phyloP scores from a whole-genome alignment of 805 yeast genomes.

The Lachancea cidri region DNA sequence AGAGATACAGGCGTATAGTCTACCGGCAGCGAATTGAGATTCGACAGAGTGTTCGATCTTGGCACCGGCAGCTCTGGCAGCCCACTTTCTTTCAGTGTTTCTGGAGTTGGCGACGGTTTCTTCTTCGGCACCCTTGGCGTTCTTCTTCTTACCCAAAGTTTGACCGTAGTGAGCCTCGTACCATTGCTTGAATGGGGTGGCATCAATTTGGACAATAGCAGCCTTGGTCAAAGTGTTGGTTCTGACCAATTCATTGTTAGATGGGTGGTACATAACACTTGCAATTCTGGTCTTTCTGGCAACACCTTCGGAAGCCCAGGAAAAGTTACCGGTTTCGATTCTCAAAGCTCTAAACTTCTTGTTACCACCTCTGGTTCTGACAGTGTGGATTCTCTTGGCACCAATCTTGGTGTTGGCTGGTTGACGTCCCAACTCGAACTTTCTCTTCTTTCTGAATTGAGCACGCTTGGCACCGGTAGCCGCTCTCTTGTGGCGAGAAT shows the following conservation, averaged over 20 bases:
- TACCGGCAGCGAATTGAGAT: slow-evolving; percentile 97
- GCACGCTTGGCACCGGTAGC: slow-evolving; percentile 99
- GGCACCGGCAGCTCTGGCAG: slow-evolving; percentile 82
- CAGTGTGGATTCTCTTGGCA: slow-evolving; percentile 96
- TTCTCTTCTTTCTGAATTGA: slow-evolving; percentile 99
- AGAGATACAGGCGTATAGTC: slow-evolving; percentile 96
- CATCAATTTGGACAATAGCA: slow-evolving; percentile 99
- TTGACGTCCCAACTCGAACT: slow-evolving; percentile 99
- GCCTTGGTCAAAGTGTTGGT: slow-evolving; percentile 99
- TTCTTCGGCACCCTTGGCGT: slow-evolving; percentile 41
- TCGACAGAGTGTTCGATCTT: slow-evolving; percentile 87
- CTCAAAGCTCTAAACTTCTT: slow-evolving; percentile 99
- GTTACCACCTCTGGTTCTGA: slow-evolving; percentile 99
- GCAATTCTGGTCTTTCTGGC: slow-evolving; percentile 98
- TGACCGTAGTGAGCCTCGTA: slow-evolving; percentile 98
- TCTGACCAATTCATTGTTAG: slow-evolving; percentile 99
- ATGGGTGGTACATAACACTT: slow-evolving; percentile 98
- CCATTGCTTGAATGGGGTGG: slow-evolving; percentile 99
- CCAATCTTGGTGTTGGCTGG: slow-evolving; percentile 99
- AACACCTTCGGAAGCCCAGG: slow-evolving; percentile 99
- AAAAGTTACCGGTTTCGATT: slow-evolving; percentile 98
- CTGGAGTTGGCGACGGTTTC: slow-evolving; percentile 64
- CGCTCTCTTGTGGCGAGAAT: slow-evolving; percentile 99
- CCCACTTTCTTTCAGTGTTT: slow-evolving; percentile 86
- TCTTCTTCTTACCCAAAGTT: slow-evolving; percentile 81